Percentiles rank a stretch among this genome's conserved stretches.
phyloP scores from a whole-genome alignment of 78 protist genomes.

The Corallochytrium limacisporum region DNA sequence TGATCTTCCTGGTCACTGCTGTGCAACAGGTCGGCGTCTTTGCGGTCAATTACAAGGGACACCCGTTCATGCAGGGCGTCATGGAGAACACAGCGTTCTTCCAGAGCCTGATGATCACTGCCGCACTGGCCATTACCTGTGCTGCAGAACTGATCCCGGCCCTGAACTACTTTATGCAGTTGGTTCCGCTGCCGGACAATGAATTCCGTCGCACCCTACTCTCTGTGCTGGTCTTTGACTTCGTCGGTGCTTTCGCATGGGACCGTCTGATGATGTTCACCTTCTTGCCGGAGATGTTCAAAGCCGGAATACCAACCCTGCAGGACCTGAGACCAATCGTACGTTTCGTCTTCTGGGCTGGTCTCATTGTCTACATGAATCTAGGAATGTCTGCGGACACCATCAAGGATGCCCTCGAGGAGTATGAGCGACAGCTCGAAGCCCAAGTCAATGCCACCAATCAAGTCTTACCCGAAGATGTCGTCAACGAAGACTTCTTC shows the following conservation, averaged over 20 bases:
- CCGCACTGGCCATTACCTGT: not conserved
- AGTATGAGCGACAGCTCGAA: no score
- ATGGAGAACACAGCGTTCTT: constrained; percentile 36
- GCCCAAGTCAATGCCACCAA: no score
- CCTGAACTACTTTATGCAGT: not conserved
- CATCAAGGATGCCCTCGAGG: no score
- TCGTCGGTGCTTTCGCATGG: not conserved
- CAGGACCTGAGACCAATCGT: not conserved
- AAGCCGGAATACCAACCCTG: not conserved
- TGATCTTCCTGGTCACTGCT: constrained; percentile 48
- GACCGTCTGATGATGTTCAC: not conserved
- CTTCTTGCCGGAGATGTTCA: not conserved
- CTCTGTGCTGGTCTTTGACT: not conserved
- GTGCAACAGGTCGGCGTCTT: constrained; percentile 64
- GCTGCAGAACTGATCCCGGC: not conserved
- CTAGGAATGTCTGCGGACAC: no score
- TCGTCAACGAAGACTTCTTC: no score
- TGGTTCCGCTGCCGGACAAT: not conserved
- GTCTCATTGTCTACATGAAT: no score
- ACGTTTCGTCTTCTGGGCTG: no score
- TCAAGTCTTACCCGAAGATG: no score
- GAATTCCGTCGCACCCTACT: not conserved
- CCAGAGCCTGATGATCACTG: not conserved
- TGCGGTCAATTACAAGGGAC: constrained; percentile 72
- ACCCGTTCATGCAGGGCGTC: constrained; percentile 49